phyloP scores from a whole-genome alignment of 345 rosid genomes.

The Clarkia xantiana region DNA sequence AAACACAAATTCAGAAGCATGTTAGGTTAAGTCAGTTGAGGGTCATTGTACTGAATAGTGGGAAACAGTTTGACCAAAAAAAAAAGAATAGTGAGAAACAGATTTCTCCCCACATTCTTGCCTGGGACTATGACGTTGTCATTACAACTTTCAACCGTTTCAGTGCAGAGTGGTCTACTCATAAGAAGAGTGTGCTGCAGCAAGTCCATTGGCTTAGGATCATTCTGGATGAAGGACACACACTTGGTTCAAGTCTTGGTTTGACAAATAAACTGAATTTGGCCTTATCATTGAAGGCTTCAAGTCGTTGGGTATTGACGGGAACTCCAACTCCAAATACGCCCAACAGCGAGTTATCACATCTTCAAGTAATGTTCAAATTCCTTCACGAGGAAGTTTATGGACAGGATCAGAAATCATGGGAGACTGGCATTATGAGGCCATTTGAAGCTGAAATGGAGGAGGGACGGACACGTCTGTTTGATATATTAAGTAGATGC shows the following conservation, averaged over 20 bases:
- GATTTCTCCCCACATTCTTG: slow-evolving; percentile 69
- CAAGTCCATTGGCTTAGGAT: slow-evolving; percentile 95
- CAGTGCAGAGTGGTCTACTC: slow-evolving; percentile 86
- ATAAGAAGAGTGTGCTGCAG: slow-evolving; percentile 68
- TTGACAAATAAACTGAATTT: slow-evolving; percentile 91
- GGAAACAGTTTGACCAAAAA: too few relatives aligned
- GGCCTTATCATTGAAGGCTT: slow-evolving; percentile 77
- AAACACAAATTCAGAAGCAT: slow-evolving; percentile 73
- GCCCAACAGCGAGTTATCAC: slow-evolving; percentile 68
- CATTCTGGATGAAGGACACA: slow-evolving; percentile 95
- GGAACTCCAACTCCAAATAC: slow-evolving; percentile 95
- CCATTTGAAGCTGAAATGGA: slow-evolving; percentile 91
- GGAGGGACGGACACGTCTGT: slow-evolving; percentile 65
- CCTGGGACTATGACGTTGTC: slow-evolving; percentile 95
- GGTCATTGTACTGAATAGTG: slow-evolving; percentile 61
- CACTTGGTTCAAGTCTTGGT: slow-evolving; percentile 86
- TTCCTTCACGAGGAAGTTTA: slow-evolving; percentile 90
- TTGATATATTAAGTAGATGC: slow-evolving; percentile 67
- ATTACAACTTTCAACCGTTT: slow-evolving; percentile 85
- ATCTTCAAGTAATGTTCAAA: slow-evolving; percentile 81
- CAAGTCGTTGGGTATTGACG: slow-evolving; percentile 82
- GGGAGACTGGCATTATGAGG: slow-evolving; percentile 85
- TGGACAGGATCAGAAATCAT: slow-evolving; percentile 62
- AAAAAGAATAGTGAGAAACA: too few relatives aligned
- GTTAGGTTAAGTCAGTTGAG: slow-evolving; percentile 62